These are phyloP conservation scores for Candida manassasensis DNA, from an alignment of 805 yeast genomes.

Conservation along the genomic window DNA sequence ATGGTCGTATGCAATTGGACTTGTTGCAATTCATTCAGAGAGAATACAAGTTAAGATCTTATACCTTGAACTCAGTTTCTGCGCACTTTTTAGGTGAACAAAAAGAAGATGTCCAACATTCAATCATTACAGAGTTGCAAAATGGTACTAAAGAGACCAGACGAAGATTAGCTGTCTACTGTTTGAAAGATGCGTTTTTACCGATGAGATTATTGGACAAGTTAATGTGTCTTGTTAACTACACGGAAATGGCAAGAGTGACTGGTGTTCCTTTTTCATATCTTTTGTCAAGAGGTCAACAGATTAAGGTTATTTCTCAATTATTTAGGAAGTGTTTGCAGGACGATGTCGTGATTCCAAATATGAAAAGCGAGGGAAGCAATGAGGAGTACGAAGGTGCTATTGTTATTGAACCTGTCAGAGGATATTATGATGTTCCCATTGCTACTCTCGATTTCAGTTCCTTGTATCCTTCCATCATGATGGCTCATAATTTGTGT, in stretches of 20 bases:
- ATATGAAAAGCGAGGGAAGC: slow-evolving; percentile 74
- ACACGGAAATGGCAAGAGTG: slow-evolving; percentile 99
- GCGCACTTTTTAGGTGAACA: slow-evolving; percentile 93
- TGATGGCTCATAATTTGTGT: slow-evolving; percentile 98
- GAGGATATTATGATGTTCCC: slow-evolving; percentile 96
- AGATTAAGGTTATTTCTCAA: slow-evolving; percentile 94
- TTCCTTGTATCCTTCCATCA: slow-evolving; percentile 93
- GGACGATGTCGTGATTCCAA: slow-evolving; percentile 85
- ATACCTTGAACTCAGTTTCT: slow-evolving; percentile 91
- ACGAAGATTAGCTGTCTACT: slow-evolving; percentile 92
- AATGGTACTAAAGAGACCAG: slow-evolving; percentile 91
- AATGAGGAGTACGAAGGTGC: slow-evolving; percentile 98
- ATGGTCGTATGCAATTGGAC: slow-evolving; percentile 94
- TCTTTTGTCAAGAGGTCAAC: slow-evolving; percentile 89
- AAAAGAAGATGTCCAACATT: slow-evolving; percentile 96
- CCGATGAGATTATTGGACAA: slow-evolving; percentile 87
- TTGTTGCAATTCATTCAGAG: slow-evolving; percentile 88
- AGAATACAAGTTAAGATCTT: slow-evolving; percentile 90
- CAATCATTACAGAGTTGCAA: slow-evolving; percentile 91
- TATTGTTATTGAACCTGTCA: slow-evolving; percentile 91
- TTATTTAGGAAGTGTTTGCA: slow-evolving; percentile 87
- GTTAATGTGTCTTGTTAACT: slow-evolving; percentile 92
- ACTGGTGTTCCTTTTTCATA: slow-evolving; percentile 97
- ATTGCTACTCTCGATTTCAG: slow-evolving; percentile 98
- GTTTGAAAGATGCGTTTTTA: slow-evolving; percentile 91